Evolutionary conservation across 495 filamentous ascomycete genomes (phyloP).

Genomic region (Glonium stellatum): DNA sequence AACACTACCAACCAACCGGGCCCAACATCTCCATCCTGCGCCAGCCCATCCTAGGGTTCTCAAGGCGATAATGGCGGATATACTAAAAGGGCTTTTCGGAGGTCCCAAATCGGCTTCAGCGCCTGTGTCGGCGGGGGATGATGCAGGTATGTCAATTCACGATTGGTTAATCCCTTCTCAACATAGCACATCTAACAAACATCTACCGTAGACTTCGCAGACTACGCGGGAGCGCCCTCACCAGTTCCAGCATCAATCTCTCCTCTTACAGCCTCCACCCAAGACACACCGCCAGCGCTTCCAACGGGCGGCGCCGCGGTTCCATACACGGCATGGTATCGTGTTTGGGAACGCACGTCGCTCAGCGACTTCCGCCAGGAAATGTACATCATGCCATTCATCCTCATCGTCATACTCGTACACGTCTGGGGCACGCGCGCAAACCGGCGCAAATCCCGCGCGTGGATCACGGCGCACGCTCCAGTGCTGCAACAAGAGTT

Average conservation of each 20-base stretch:
- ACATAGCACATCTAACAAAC: constrained; percentile 3
- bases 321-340: constrained; percentile 93
- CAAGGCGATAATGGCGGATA: constrained; percentile 31
- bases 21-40: neutral
- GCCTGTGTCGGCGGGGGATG: constrained; percentile 25
- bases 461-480: constrained; percentile 71
- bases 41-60: neutral
- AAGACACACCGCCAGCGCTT: constrained; percentile 43
- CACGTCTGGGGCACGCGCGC: constrained; percentile 76
- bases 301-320: constrained; percentile 29
- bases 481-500: constrained; percentile 73
- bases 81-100: constrained; percentile 34
- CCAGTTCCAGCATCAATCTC: constrained; percentile 40
- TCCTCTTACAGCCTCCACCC: constrained; percentile 37
- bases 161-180: neutral
- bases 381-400: constrained; percentile 67
- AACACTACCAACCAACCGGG: neutral
- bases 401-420: constrained; percentile 64
- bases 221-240: constrained; percentile 38
- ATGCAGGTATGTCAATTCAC: constrained; percentile 22
- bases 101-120: constrained; percentile 23
- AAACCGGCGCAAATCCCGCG: constrained; percentile 71
- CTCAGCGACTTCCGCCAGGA: constrained; percentile 80
- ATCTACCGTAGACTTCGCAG: constrained; percentile 43
- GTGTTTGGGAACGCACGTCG: constrained; percentile 81